Percentiles rank a stretch among this genome's conserved stretches.
Conservation (phyloP, 2,329 filamentous ascomycete species). For the Didymella arachidicola region DNA sequence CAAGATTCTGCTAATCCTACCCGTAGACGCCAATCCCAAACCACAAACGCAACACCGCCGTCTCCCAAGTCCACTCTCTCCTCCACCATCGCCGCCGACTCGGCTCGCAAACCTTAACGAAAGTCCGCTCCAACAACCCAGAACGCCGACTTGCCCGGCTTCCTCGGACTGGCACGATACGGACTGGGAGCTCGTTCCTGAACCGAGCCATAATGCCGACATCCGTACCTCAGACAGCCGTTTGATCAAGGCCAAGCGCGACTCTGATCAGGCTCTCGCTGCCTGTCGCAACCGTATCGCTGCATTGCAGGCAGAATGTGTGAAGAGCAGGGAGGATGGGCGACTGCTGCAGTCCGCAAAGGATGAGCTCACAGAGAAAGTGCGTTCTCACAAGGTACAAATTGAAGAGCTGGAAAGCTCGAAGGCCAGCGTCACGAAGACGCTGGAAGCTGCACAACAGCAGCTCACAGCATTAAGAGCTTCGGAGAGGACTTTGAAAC, state of each 20-base stretch:
- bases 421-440: slow-evolving; percentile 31
- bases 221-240: slow-evolving; percentile 46
- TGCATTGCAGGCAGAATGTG: slow-evolving; percentile 43
- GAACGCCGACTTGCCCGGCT: slow-evolving; percentile 33
- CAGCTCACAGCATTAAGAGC: slow-evolving; percentile 30
- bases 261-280: slow-evolving; percentile 49
- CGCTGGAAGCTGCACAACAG: slow-evolving; percentile 31
- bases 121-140: slow-evolving; percentile 27
- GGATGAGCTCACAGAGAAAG: slow-evolving; percentile 37
- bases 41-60: slow-evolving; percentile 29
- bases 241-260: slow-evolving; percentile 47
- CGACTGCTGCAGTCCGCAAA: slow-evolving; percentile 29
- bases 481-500: slow-evolving; percentile 32
- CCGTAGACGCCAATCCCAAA: slow-evolving; percentile 38
- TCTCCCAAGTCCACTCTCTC: slow-evolving; percentile 40
- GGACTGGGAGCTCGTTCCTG: slow-evolving; percentile 28
- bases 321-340: slow-evolving; percentile 36
- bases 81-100: slow-evolving; percentile 46
- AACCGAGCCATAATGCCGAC: slow-evolving; percentile 19
- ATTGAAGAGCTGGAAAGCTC: slow-evolving; percentile 42
- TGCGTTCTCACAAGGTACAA: slow-evolving; percentile 39
- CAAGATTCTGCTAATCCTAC: slow-evolving; percentile 12
- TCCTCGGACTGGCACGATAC: slow-evolving; percentile 37
- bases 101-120: slow-evolving; percentile 28
- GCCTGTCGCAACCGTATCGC: slow-evolving; percentile 47